Percentiles rank a stretch among this genome's conserved stretches.
Evolutionary conservation across 78 protist species (phyloP).

Genomic region (Capsaspora owczarzaki): DNA sequence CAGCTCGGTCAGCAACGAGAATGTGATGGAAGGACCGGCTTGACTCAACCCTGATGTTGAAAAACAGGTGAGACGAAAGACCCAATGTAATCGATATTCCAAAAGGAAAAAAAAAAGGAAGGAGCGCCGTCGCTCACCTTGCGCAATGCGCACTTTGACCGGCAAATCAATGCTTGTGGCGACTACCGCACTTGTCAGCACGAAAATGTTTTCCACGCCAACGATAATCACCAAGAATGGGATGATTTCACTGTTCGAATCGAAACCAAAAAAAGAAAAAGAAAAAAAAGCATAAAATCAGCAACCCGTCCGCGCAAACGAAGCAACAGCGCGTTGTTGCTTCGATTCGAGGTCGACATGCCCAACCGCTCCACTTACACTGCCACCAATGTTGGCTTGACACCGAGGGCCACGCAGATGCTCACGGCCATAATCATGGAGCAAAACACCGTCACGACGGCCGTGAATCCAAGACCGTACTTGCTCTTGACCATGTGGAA

Average conservation of each 20-base stretch:
- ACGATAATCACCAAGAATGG: constrained; percentile 32
- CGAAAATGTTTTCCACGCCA: constrained; percentile 37
- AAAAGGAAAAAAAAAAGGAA: too few relatives aligned
- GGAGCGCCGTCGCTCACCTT: constrained; percentile 1
- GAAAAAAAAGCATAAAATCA: too few relatives aligned
- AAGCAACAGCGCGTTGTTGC: too few relatives aligned
- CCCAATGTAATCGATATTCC: too few relatives aligned
- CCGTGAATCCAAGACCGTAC: constrained; percentile 29
- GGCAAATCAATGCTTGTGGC: constrained; percentile 10
- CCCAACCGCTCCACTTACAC: constrained; percentile 8
- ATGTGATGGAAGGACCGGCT: neutral
- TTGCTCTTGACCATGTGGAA: constrained; percentile 30
- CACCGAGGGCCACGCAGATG: constrained; percentile 17
- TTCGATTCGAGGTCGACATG: too few relatives aligned
- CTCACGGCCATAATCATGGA: constrained; percentile 29
- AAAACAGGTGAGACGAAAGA: too few relatives aligned
- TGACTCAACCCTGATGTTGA: constrained; percentile 3
- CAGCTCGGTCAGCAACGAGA: constrained; percentile 11
- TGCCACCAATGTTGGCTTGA: constrained; percentile 21
- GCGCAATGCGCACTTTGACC: constrained; percentile 17
- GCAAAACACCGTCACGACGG: constrained; percentile 16
- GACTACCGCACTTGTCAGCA: constrained; percentile 31
- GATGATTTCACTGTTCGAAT: constrained; percentile 21
- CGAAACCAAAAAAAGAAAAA: too few relatives aligned
- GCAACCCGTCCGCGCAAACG: too few relatives aligned